Base-by-base conservation (phyloP, 495 filamentous ascomycete genomes). In the Talaromyces borbonicus region DNA sequence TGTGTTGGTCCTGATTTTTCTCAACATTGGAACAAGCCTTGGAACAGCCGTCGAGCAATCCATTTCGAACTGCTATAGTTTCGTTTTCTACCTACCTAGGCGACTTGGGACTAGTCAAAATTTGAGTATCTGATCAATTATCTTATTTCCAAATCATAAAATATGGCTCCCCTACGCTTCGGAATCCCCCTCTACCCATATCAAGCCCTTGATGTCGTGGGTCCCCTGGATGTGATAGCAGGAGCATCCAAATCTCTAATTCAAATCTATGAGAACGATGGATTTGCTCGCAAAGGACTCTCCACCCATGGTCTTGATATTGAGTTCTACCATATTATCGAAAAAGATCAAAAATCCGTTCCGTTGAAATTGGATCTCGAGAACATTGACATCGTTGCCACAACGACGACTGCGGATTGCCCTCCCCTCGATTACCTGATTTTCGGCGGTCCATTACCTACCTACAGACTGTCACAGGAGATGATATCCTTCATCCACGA, bases 121-220 rank as follows among this genome's bases (percentile, higher is more conserved):
- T 30, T 30, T 30, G 27, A 30, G 27, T 12, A 38, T 2, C 15
- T n/a, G 8, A 16, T 15, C 19, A 38, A 15, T 1, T 38, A 38
- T 22, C 30, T 42, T 39, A n/a, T n/a, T n/a, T n/a, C n/a, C n/a
- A n/a, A n/a, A n/a, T n/a, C n/a, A n/a, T n/a, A 47, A 15, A 45
- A 48, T 7, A 63, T 61, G 58, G 49, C 58, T 19, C 52, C 49
- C 20, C 41, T 63, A 33, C 59, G 53, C 14, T 30, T 63, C 33
- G 60, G 60, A 18, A 26, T 45, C 32, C 46, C 51, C 18, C 26
- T 60, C 43, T 53, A 51, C 37, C 39, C 52, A 19, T 64, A 59
- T 40, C 62, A 66, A 52, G 49, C 55, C 11, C 46, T 64, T 18
- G 62, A 66, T 40, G 51, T 62, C 8, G 54, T 61, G 4, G 62